These are phyloP conservation scores for Baorangia bicolor DNA, from an alignment of 768 basidiomycete genomes.

Conservation along the genomic window DNA sequence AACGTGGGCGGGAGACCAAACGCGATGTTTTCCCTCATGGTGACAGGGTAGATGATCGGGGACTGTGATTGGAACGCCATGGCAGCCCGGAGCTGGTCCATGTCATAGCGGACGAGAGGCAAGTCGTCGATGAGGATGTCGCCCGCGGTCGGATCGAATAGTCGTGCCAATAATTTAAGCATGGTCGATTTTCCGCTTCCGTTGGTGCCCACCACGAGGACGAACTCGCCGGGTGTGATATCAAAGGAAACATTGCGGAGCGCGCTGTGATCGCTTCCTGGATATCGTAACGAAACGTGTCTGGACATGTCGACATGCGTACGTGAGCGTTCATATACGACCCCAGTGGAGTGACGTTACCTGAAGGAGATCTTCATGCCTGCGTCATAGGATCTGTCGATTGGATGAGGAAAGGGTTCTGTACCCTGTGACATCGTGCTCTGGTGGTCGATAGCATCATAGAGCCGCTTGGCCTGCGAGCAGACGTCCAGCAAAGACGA, in stretches of 20 bases:
- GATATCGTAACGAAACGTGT: conserved; percentile 25
- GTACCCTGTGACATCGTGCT: conserved; percentile 17
- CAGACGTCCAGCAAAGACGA: conserved; percentile 14
- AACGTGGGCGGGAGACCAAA: conserved; percentile 25
- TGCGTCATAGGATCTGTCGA: background rate
- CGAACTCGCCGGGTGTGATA: conserved; percentile 27
- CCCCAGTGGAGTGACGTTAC: conserved; percentile 1
- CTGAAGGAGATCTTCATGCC: conserved; percentile 31
- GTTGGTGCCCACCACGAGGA: conserved; percentile 33
- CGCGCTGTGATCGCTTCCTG: conserved; percentile 18
- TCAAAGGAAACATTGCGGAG: conserved; percentile 29
- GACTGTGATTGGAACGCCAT: conserved; percentile 52
- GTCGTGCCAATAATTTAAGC: conserved; percentile 47
- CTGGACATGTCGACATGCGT: conserved; percentile 2
- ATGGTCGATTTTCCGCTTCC: conserved; percentile 34
- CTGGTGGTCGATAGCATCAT: conserved; percentile 21
- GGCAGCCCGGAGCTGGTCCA: conserved; percentile 41
- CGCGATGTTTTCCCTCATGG: conserved; percentile 44
- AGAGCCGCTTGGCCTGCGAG: conserved; percentile 19
- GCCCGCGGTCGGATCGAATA: conserved; percentile 48
- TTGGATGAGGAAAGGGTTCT: conserved; percentile 19
- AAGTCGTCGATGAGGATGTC: conserved; percentile 44
- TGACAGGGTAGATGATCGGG: conserved; percentile 47
- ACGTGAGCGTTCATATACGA: background rate
- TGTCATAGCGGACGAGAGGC: conserved; percentile 38